Percentiles rank a stretch among this genome's conserved stretches.
phyloP scores from a whole-genome alignment of 257 asterid species.

The Solanum raphanifolium region DNA sequence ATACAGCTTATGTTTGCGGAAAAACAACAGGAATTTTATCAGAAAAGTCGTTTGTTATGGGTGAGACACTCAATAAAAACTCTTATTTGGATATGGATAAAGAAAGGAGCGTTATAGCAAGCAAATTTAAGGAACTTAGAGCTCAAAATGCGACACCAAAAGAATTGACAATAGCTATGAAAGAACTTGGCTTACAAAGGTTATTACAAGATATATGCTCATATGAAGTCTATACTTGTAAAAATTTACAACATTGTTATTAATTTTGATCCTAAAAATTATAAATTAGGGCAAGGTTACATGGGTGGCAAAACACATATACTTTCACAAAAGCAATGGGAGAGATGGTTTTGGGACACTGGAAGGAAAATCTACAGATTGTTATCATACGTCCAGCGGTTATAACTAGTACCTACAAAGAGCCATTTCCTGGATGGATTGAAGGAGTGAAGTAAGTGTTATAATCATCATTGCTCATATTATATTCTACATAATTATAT shows the following conservation, averaged over 20 bases:
- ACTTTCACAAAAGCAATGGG: constrained; percentile 63
- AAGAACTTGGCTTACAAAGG: constrained; percentile 52
- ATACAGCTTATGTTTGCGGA: constrained; percentile 33
- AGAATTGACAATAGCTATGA: constrained; percentile 34
- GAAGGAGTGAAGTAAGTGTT: neutral
- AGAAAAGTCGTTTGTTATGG: constrained; percentile 29
- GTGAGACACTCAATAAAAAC: constrained; percentile 31
- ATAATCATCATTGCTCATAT: neutral
- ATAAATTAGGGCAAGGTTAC: constrained; percentile 32
- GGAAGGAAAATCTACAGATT: constrained; percentile 8
- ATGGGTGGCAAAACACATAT: constrained; percentile 62
- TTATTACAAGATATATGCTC: neutral
- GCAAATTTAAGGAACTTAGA: constrained; percentile 19
- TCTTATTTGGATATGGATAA: constrained; percentile 20
- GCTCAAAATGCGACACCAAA: constrained; percentile 10
- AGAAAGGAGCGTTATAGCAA: constrained; percentile 25
- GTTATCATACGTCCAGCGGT: constrained; percentile 46
- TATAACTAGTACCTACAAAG: constrained; percentile 37
- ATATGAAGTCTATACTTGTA: too few species aligned
- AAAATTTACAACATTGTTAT: too few species aligned
- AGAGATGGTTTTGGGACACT: constrained; percentile 22
- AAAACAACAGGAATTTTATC: constrained; percentile 19
- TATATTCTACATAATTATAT: neutral
- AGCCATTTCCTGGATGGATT: constrained; percentile 15
- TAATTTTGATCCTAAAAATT: too few species aligned